These are phyloP conservation scores for Suillus lakei DNA, from an alignment of 768 basidiomycete genomes.

Conservation along the genomic window DNA sequence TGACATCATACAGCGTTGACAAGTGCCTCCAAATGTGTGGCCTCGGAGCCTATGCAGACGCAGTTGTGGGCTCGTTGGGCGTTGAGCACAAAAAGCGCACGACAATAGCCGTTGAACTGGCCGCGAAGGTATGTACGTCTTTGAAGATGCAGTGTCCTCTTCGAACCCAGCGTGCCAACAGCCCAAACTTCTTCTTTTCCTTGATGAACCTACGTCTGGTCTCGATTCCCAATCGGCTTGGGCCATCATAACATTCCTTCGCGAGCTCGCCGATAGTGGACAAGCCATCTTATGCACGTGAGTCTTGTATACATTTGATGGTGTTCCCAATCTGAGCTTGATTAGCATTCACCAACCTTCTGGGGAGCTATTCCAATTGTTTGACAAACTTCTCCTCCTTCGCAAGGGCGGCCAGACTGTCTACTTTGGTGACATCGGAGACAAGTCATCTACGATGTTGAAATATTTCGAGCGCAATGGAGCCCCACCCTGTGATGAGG, in stretches of 20 bases:
- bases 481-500: slow-evolving; percentile 58
- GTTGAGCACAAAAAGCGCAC: slow-evolving; percentile 81
- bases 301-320: slow-evolving; percentile 25
- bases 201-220: slow-evolving; percentile 90
- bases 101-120: slow-evolving; percentile 87
- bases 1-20: slow-evolving; percentile 45
- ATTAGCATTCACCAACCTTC: slow-evolving; percentile 66
- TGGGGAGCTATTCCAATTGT: slow-evolving; percentile 80
- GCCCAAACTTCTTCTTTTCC: slow-evolving; percentile 82
- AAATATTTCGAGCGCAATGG: slow-evolving; percentile 80
- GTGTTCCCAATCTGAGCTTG: not conserved
- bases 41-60: slow-evolving; percentile 66
- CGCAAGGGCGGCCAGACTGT: slow-evolving; percentile 75
- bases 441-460: slow-evolving; percentile 62
- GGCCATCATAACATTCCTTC: slow-evolving; percentile 78
- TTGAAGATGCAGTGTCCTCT: not conserved
- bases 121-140: slow-evolving; percentile 57
- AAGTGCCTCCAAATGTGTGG: slow-evolving; percentile 66
- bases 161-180: slow-evolving; percentile 20
- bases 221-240: slow-evolving; percentile 88
- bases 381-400: slow-evolving; percentile 79
- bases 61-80: slow-evolving; percentile 67
- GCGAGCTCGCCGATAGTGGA: slow-evolving; percentile 76
- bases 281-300: slow-evolving; percentile 92
- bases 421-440: slow-evolving; percentile 73